phyloP scores from a whole-genome alignment of 108 stramenopile genomes.

The Fistulifera solaris region DNA sequence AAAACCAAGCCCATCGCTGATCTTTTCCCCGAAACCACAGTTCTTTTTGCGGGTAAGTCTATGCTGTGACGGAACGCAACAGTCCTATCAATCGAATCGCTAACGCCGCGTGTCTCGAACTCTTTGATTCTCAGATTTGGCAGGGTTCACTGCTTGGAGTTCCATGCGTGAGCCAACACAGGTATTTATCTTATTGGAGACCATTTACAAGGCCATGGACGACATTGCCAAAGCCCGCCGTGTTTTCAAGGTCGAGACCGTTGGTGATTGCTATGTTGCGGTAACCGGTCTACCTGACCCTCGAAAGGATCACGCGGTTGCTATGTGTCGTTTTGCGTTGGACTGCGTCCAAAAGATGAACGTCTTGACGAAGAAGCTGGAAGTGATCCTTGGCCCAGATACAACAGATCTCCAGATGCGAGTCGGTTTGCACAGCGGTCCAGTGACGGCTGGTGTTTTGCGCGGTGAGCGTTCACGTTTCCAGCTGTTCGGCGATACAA shows the following conservation, averaged over 20 bases:
- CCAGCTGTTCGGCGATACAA: slow-evolving; percentile 17
- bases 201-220: slow-evolving; percentile 7
- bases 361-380: slow-evolving; percentile 13
- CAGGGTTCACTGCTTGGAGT: slow-evolving; percentile 2
- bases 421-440: slow-evolving; percentile 45
- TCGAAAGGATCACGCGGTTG: slow-evolving; percentile 32
- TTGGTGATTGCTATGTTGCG: slow-evolving; percentile 28
- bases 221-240: neutral
- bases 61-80: neutral
- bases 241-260: slow-evolving; percentile 2
- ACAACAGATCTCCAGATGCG: slow-evolving; percentile 28
- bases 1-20: slow-evolving; percentile 1
- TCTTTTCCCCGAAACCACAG: neutral
- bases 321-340: slow-evolving; percentile 32
- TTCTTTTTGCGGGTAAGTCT: neutral
- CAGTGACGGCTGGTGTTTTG: slow-evolving; percentile 47
- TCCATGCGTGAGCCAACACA: slow-evolving; percentile 2
- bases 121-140: neutral
- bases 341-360: slow-evolving; percentile 28
- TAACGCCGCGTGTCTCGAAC: neutral
- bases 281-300: slow-evolving; percentile 11
- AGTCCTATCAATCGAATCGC: neutral
- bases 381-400: slow-evolving; percentile 12
- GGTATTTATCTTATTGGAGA: slow-evolving; percentile 7
- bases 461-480: slow-evolving; percentile 44